These are phyloP conservation scores for Prunus salicina DNA, from an alignment of 306 rosid species.

Conservation along the genomic window DNA sequence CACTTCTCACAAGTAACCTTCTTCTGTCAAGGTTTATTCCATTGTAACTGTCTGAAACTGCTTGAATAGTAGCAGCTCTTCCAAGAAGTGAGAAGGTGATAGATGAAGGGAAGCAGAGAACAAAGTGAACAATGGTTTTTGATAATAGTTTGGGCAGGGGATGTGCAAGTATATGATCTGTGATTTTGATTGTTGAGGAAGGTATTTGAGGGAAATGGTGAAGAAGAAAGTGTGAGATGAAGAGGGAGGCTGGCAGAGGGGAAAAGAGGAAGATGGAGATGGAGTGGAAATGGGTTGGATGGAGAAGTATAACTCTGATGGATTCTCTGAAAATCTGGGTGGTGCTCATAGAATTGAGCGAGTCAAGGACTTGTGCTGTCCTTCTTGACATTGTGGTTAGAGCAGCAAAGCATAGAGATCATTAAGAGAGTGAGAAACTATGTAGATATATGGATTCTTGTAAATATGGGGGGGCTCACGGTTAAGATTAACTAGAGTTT, in stretches of 20 bases:
- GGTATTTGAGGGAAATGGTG: constrained; percentile 26
- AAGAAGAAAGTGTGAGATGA: constrained; percentile 28
- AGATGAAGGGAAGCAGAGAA: constrained; percentile 27
- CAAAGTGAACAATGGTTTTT: constrained; percentile 17
- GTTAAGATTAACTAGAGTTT: background rate
- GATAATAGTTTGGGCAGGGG: constrained; percentile 11
- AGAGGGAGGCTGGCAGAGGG: constrained; percentile 29
- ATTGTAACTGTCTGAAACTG: constrained; percentile 24
- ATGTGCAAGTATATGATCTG: constrained; percentile 13
- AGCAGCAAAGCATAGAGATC: background rate
- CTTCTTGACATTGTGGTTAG: constrained; percentile 22
- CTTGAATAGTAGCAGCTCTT: constrained; percentile 29
- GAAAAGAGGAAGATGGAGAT: constrained; percentile 30
- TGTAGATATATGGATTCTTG: background rate
- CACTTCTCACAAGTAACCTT: constrained; percentile 29
- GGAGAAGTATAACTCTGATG: constrained; percentile 22
- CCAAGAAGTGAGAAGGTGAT: constrained; percentile 31
- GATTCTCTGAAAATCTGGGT: constrained; percentile 32
- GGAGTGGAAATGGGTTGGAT: constrained; percentile 30
- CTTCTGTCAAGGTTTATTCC: constrained; percentile 22
- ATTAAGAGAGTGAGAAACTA: constrained; percentile 5
- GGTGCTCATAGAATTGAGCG: constrained; percentile 8
- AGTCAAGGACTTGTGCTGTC: constrained; percentile 14
- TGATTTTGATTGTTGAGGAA: constrained; percentile 9
- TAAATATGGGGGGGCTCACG: background rate